Evolutionary conservation across 257 asterid species (phyloP), one percentile per base, ranked within the genome.

Genomic region (Nicotiana otophora): DNA sequence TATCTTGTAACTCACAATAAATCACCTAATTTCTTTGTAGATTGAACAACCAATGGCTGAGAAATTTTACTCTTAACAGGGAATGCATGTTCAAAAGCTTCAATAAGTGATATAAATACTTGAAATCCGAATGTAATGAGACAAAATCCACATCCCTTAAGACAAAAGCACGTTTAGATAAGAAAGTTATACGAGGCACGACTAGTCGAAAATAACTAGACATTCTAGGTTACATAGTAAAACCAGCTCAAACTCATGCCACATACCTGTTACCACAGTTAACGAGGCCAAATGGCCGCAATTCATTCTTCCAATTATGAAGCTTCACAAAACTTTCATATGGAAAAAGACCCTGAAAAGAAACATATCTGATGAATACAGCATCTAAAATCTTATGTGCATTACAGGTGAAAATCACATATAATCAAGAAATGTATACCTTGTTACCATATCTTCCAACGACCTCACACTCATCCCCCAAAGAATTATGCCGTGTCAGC

Each of bases 221-320:
- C 72, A 81, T 67, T 78, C 60, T 69, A 84, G 81, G 70, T 77
- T 67, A 33, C 15, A 67, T 17, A 67, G 75, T 67, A 33, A 53
- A 39, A 77, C 67, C 33, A 72, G 66, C 81, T 55, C 64, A 79
- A 34, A n/a, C 83, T 23, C 58, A 76, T 57, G 72, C 65, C 74
- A 82, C 60, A 63, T 90, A 94, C 98, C 98, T 94, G 89, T 94
- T 94, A 77, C 98, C 98, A 90, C 94, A 91, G 85, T 94, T 94
- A 80, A 84, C 81, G 69, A 94, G 93, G 80, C 98, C 98, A 85
- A 88, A 66, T 15, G 98, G 98, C 76, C 80, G 88, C 75, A 94
- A 81, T 63, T 89, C 97, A 64, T 88, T 85, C 81, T 89, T 93
- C 91, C 93, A 89, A 58, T 90, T 86, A 85, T 92, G 91, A 74